Percentiles rank a stretch among this genome's conserved stretches.
Evolutionary conservation across 2,329 filamentous ascomycete species (phyloP).

Genomic region (Alternaria sp.): DNA sequence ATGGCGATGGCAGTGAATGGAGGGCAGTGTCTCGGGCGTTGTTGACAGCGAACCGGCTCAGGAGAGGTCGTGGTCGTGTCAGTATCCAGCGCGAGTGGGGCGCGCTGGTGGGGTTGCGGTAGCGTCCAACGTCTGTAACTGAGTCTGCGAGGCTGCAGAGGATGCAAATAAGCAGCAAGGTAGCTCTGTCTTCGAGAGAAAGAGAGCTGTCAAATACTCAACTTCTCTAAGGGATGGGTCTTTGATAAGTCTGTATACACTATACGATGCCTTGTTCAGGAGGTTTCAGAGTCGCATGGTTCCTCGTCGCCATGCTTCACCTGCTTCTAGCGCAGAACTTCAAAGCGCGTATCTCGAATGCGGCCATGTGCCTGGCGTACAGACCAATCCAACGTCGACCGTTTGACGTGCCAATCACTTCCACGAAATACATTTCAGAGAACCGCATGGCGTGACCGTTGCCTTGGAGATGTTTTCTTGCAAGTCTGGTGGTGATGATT

Average conservation of each 20-base stretch:
- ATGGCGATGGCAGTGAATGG: conserved; percentile 8
- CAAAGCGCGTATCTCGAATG: conserved; percentile 11
- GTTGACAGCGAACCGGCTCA: conserved; percentile 25
- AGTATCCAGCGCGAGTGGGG: conserved; percentile 30
- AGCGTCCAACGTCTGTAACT: conserved; percentile 18
- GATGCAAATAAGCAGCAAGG: neutral
- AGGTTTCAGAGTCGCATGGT: conserved; percentile 27
- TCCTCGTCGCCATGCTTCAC: conserved; percentile 29
- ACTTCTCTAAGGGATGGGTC: neutral
- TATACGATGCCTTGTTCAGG: conserved; percentile 22
- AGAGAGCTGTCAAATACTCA: neutral
- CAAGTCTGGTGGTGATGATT: neutral
- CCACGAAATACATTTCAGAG: neutral
- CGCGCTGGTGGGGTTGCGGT: conserved; percentile 30
- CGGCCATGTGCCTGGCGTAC: conserved; percentile 1
- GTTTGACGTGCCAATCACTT: neutral
- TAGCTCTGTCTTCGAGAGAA: neutral
- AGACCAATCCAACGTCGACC: neutral
- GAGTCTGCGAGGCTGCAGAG: conserved; percentile 23
- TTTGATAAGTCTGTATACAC: conserved; percentile 5
- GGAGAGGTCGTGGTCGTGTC: conserved; percentile 29
- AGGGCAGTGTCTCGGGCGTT: conserved; percentile 23
- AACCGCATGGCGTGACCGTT: neutral
- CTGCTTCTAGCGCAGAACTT: conserved; percentile 22
- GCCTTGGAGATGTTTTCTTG: neutral